These are phyloP conservation scores for Boletellus sp. DNA, from an alignment of 1,284 basidiomycete genomes.

Conservation along the genomic window DNA sequence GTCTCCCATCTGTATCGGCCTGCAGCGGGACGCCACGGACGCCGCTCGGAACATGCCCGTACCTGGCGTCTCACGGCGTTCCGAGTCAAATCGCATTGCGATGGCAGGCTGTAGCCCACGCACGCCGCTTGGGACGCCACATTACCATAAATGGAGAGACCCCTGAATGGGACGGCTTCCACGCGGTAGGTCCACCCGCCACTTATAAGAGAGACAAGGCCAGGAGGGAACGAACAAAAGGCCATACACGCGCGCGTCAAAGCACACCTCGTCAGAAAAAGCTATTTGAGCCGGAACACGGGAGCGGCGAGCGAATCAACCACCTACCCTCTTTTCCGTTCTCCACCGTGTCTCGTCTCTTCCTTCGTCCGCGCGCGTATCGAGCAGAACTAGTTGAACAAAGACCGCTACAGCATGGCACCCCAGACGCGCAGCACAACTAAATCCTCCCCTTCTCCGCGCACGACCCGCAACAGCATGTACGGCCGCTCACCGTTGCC, in stretches of 20 bases:
- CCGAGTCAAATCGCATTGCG: constrained; percentile 17
- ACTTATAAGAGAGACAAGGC: constrained; percentile 18
- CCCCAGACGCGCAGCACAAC: constrained; percentile 22
- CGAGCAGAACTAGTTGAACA: not conserved
- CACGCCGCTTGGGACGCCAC: constrained; percentile 7
- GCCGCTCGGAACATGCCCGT: not conserved
- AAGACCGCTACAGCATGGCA: constrained; percentile 14
- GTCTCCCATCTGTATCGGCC: not conserved
- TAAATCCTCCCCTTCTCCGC: constrained; percentile 11
- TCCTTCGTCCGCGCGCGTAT: not conserved
- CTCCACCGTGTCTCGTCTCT: not conserved
- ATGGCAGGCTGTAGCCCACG: constrained; percentile 9
- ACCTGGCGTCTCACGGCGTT: not conserved
- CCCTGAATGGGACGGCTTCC: constrained; percentile 16
- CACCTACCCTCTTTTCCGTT: not conserved
- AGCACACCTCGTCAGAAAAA: constrained; percentile 7
- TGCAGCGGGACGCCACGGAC: too few species aligned
- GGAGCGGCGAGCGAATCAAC: not conserved
- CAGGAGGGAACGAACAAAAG: constrained; percentile 17
- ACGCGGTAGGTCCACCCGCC: not conserved
- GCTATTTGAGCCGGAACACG: constrained; percentile 17
- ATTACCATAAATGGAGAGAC: constrained; percentile 19
- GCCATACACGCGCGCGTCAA: constrained; percentile 9
- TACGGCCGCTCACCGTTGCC: constrained; percentile 14
- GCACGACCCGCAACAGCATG: constrained; percentile 23